Evolutionary conservation across 495 filamentous ascomycete genomes (phyloP).

Genomic region (Talaromyces ruber): DNA sequence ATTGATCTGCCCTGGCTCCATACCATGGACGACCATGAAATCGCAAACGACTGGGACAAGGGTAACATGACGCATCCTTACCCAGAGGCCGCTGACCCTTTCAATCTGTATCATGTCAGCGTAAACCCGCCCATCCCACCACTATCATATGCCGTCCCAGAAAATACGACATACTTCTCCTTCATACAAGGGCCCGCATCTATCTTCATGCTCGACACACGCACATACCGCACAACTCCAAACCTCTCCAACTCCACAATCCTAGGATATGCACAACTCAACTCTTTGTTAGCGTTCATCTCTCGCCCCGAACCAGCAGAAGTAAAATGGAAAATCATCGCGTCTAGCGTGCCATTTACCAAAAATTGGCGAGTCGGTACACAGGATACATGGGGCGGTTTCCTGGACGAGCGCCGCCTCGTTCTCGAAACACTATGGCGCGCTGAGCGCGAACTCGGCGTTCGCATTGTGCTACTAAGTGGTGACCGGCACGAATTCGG

Average conservation of each 20-base stretch:
- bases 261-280: constrained; percentile 71
- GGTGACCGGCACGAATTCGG: constrained; percentile 95
- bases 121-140: constrained; percentile 67
- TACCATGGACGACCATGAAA: constrained; percentile 93
- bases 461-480: constrained; percentile 75
- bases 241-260: constrained; percentile 66
- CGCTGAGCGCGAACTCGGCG: constrained; percentile 52
- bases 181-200: constrained; percentile 84
- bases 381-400: constrained; percentile 88
- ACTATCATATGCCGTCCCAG: constrained; percentile 24
- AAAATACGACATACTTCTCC: constrained; percentile 66
- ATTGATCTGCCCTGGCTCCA: constrained; percentile 87
- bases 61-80: constrained; percentile 66
- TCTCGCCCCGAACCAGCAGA: constrained; percentile 55
- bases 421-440: constrained; percentile 91
- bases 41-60: constrained; percentile 79
- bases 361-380: constrained; percentile 88
- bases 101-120: constrained; percentile 71
- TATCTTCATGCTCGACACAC: constrained; percentile 93
- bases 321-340: constrained; percentile 88
- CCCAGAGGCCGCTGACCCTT: constrained; percentile 73
- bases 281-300: constrained; percentile 74
- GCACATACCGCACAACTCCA: constrained; percentile 67
- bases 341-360: constrained; percentile 85
- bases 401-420: constrained; percentile 64